Evolutionary conservation across 345 rosid genomes (phyloP).

Genomic region (Citrus trifoliata): DNA sequence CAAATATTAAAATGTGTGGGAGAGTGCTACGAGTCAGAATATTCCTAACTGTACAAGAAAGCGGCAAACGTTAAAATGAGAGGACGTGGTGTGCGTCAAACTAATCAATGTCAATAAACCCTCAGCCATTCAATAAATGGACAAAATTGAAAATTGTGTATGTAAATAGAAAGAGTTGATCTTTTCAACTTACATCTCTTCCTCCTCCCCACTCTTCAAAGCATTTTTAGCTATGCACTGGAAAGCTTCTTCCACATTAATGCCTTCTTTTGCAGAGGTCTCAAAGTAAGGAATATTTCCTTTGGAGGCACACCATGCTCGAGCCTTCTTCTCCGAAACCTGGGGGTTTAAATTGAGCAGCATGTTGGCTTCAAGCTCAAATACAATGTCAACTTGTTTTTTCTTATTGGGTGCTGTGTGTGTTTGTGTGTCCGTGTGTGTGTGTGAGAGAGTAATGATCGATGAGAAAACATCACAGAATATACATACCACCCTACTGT

Average conservation of each 20-base stretch:
- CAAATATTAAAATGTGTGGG: not conserved
- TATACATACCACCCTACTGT: slow-evolving; percentile 77
- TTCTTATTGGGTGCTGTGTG: not conserved
- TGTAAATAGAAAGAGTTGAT: not conserved
- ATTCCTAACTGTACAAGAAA: not conserved
- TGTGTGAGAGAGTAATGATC: not conserved
- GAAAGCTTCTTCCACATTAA: slow-evolving; percentile 97
- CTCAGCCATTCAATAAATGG: not conserved
- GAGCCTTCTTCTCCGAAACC: slow-evolving; percentile 96
- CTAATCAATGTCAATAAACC: not conserved
- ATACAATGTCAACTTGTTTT: not conserved
- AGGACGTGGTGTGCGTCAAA: not conserved
- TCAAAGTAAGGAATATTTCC: slow-evolving; percentile 97
- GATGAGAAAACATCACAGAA: not conserved
- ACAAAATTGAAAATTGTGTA: not conserved
- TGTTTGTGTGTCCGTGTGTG: not conserved
- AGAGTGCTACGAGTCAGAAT: not conserved
- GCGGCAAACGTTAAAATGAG: not conserved
- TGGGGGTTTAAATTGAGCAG: slow-evolving; percentile 21
- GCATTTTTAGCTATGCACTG: slow-evolving; percentile 95
- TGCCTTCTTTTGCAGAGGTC: slow-evolving; percentile 97
- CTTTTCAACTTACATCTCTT: slow-evolving; percentile 74
- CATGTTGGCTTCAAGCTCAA: not conserved
- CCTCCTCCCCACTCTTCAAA: slow-evolving; percentile 85
- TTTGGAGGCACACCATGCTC: slow-evolving; percentile 98